Evolutionary conservation across 2,329 filamentous ascomycete genomes (phyloP), one percentile per base, ranked within the genome.

Genomic region (Botrytis galanthina): DNA sequence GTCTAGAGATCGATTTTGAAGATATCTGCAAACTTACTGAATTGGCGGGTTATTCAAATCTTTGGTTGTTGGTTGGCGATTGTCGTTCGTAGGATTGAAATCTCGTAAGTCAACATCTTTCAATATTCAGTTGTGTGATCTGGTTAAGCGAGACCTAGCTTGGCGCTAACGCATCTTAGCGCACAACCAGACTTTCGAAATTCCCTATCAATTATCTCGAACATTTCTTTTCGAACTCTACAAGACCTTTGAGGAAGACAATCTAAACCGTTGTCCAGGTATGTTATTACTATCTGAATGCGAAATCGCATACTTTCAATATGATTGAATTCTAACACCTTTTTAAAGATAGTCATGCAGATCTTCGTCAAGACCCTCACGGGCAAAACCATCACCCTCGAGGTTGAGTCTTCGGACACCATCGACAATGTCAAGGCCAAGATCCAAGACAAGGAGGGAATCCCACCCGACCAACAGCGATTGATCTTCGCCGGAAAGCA

Each of bases 351-450:
- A 90, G 89, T 85, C 86, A 80, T 79, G 77, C 78, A 79, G 63
- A 80, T 80, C 85, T 92, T 92, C 87, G 90, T 77, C 26, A 79
- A 92, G 87, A 92, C 90, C 89, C 90, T 98, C 82, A 98, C 96
- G 93, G 96, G 96, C 84, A 98, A 98, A 93, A 98, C 96, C 85
- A 98, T 98, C 92, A 98, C 96, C 92, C 95, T 99, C 83, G 96
- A 99, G 94, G 96, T 98, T 88, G 96, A 98, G 92, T 97, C 94
- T 82, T 95, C 92, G 84, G 96, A 99, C 88, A 98, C 95, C 84
- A 98, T 99, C 87, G 96, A 98, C 91, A 98, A 98, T 92, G 96
- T 99, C 89, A 98, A 98, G 92, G 94, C 93, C 89, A 98, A 99
- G 91, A 90, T 90, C 81, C 87, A 91, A 94, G 96, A 98, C 91